Evolutionary conservation across 1,284 basidiomycete species (phyloP), one percentile per base, ranked within the genome.

Genomic region (Leccinum subspadiceum): DNA sequence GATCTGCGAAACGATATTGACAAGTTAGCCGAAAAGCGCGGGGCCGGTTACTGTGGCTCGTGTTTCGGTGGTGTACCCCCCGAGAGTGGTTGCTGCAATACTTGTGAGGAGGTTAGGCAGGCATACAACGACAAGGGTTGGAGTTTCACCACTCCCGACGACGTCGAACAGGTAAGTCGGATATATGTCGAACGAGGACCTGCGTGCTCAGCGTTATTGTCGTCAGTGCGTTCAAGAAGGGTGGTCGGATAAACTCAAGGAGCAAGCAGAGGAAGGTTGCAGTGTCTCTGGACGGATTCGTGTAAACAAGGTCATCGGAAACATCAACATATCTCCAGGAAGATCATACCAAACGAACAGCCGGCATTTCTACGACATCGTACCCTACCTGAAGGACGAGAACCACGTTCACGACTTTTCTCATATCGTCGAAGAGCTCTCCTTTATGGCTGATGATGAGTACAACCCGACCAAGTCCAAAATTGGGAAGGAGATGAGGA

Each of bases 281-380:
- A 95, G 94, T 73, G 82, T 99, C 64, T 84, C 89, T 48, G 97
- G 97, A 59, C 87, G 89, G 59, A 84, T 99, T 56, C 90, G 91
- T 61, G 93, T 99, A 62, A 99, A 99, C 85, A 98, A 98, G 79
- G 96, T 98, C 65, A 85, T 94, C 64, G 94, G 94, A 54, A 95
- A 93, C 76, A 88, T 96, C 69, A 89, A 94, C 70, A 84, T 95
- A 69, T 90, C 89, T 29, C 96, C 90, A 1, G 97, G 96, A 53
- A 86, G 90, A 58, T 94, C 95, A 13, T 99, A 97, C 88, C 95
- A 96, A 75, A 84, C 86, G 56, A 90, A 90, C 72, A 81, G 84
- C 62, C 84, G 91, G 66, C 88, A 92, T 74, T 83, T 95, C 58
- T 91, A 97, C 71, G 96, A 98, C 67, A 84, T 99, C 17, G 96